Evolutionary conservation across 805 yeast genomes (phyloP), one percentile per base, ranked within the genome.

Genomic region (Starmera caribaea): DNA sequence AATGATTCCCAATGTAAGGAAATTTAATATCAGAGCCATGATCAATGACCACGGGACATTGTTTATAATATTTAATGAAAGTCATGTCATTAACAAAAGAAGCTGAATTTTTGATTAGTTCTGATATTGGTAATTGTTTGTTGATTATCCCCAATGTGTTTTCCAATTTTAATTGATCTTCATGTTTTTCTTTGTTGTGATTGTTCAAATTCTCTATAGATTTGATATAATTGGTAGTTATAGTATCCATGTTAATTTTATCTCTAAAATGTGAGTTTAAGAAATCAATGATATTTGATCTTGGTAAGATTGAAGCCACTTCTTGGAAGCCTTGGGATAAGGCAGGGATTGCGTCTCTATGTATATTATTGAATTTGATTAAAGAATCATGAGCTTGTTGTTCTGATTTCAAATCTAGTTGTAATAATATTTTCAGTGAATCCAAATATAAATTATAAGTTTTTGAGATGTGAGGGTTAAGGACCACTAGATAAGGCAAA

Each of bases 1-100:
- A 59, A 55, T 89, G 96, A 35, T 81, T 79, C 16, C 92, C 86
- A 34, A 90, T 81, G 57, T 87, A 90, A 0, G 96, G 90, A 55
- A 89, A 76, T 17, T 63, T 61, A 13, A 84, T 65, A 17, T 75
- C 73, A 29, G 62, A 63, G n/a, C 78, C 76, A 40, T 62, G 62
- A 35, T 81, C 79, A 24, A 88, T 70, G 17, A 61, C 54, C 16
- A 87, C 57, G 2, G 73, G 69, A 3, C 89, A 82, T 11, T 73
- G 65, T 49, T 78, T 81, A 51, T 90, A 96, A 51, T 86, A 90
- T 58, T 88, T 87, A 58, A 90, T 65, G 37, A 79, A 70, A 34
- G 92, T 79, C 61, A 90, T 75, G 51, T 86, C 96, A 45, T 82
- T 81, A 29, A 92, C 95, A 47, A 80, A 74, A 14, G 76, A 80